Evolutionary conservation across 2,329 filamentous ascomycete species (phyloP).

Genomic region (Paracamarosporium sp.): DNA sequence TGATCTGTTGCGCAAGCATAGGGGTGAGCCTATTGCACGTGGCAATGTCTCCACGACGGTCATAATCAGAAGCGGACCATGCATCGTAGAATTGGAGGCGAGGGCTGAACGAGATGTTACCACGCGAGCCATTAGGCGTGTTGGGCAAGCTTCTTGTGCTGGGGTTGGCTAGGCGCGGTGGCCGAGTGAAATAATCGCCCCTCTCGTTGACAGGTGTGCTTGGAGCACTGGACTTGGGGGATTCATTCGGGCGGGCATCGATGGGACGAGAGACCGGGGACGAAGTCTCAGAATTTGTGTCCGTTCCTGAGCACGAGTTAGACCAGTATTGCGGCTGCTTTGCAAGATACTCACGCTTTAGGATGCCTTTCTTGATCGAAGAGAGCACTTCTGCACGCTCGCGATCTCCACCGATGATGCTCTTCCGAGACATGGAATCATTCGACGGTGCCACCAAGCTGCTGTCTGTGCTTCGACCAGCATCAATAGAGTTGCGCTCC

Average conservation of each 20-base stretch:
- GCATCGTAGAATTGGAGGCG: constrained; percentile 95
- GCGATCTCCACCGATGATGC: constrained; percentile 87
- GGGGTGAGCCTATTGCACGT: constrained; percentile 98
- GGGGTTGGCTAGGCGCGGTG: constrained; percentile 70
- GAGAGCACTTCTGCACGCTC: constrained; percentile 92
- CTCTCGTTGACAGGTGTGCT: constrained; percentile 83
- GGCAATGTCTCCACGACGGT: constrained; percentile 92
- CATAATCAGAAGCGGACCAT: constrained; percentile 94
- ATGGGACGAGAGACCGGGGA: constrained; percentile 71
- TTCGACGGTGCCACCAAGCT: constrained; percentile 42
- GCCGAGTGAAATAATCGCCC: constrained; percentile 87
- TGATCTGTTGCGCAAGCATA: constrained; percentile 97
- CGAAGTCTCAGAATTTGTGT: constrained; percentile 68
- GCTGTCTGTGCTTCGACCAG: constrained; percentile 56
- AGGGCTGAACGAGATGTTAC: constrained; percentile 80
- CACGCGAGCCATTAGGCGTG: constrained; percentile 73
- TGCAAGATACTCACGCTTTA: constrained; percentile 74
- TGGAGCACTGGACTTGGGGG: constrained; percentile 83
- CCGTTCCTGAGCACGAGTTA: constrained; percentile 45
- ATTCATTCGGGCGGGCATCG: constrained; percentile 73
- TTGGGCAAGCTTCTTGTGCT: constrained; percentile 82
- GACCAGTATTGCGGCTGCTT: constrained; percentile 11
- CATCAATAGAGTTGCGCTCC: constrained; percentile 82
- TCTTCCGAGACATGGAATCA: constrained; percentile 73
- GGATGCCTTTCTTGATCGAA: constrained; percentile 91